These are phyloP conservation scores for Arctium lappa DNA, from an alignment of 129 eudicot species.

Conservation along the genomic window DNA sequence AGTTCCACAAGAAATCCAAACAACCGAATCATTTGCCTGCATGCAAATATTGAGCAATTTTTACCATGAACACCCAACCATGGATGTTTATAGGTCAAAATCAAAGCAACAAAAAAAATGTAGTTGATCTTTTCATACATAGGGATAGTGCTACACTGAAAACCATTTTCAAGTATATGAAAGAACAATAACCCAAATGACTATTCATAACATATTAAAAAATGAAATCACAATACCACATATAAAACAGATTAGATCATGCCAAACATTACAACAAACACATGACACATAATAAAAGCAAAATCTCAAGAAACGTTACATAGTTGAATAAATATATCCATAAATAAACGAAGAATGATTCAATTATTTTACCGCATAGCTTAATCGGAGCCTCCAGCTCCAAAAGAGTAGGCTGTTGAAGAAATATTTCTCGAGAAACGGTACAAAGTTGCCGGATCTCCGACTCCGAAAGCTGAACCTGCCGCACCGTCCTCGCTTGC, in stretches of 20 bases:
- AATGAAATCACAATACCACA: not conserved
- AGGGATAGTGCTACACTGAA: not conserved
- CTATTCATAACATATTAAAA: not conserved
- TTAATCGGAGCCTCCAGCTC: constrained; percentile 89
- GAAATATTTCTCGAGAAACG: constrained; percentile 54
- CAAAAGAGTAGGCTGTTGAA: constrained; percentile 68
- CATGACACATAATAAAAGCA: not conserved
- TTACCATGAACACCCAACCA: not conserved
- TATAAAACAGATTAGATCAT: not conserved
- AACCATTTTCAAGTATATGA: not conserved
- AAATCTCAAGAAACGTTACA: not conserved
- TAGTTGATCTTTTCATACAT: not conserved
- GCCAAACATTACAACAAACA: not conserved
- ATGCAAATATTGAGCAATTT: not conserved
- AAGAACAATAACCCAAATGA: not conserved
- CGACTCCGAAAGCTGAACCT: constrained; percentile 70
- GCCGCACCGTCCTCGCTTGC: constrained; percentile 52
- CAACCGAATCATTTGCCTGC: not conserved
- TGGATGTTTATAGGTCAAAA: not conserved
- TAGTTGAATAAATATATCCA: not conserved
- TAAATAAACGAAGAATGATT: not conserved
- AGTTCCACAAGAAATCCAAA: not conserved
- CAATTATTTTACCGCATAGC: constrained; percentile 63
- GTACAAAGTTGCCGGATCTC: constrained; percentile 75
- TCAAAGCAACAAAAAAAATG: not conserved